These are phyloP conservation scores for Typha latifolia DNA, from an alignment of 176 grass and related monocot genomes.

Conservation along the genomic window DNA sequence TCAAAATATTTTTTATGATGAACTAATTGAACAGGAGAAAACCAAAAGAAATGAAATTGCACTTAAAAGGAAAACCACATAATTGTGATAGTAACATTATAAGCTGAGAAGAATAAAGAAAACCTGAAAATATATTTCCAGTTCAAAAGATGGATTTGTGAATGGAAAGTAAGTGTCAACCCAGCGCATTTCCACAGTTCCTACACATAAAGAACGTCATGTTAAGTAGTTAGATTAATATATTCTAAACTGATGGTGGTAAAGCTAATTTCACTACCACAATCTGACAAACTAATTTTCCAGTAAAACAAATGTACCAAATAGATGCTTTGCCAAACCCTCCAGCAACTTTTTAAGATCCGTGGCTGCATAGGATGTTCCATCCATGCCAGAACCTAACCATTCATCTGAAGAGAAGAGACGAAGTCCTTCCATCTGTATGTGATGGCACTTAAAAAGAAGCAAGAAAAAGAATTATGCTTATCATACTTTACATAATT, in stretches of 20 bases:
- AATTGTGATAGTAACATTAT: too few relatives aligned
- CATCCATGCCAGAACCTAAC: conserved; percentile 69
- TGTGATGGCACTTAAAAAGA: neutral
- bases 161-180: conserved; percentile 99
- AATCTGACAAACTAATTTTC: neutral
- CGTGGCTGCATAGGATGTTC: conserved; percentile 59
- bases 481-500: too few relatives aligned
- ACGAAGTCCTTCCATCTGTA: conserved; percentile 87
- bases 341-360: conserved; percentile 84
- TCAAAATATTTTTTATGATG: too few relatives aligned
- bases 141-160: conserved; percentile 91
- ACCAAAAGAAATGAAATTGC: too few relatives aligned
- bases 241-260: neutral
- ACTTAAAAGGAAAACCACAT: too few relatives aligned
- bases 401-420: conserved; percentile 83
- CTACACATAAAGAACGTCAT: conserved; percentile 29
- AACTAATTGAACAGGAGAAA: too few relatives aligned
- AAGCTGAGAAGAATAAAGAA: neutral
- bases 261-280: neutral
- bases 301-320: conserved; percentile 39
- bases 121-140: conserved; percentile 99
- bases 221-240: neutral
- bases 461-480: neutral
- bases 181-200: conserved; percentile 96
- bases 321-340: conserved; percentile 87